These are phyloP conservation scores for Silene latifolia DNA, from an alignment of 148 eudicot species.

Conservation along the genomic window DNA sequence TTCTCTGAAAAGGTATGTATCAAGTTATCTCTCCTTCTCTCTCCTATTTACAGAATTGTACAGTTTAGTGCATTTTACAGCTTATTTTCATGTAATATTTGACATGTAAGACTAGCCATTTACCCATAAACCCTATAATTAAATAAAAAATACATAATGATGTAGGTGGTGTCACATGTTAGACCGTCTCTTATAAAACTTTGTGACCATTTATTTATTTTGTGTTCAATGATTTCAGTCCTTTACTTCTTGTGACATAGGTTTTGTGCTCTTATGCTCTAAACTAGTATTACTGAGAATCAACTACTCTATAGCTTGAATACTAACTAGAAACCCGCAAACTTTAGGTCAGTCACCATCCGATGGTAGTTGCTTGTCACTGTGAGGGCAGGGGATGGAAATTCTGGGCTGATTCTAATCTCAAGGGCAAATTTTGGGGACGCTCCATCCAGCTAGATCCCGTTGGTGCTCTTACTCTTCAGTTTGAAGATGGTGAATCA, in stretches of 20 bases:
- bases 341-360: constrained; percentile 88
- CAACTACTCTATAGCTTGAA: background rate
- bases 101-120: background rate
- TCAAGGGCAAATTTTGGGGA: constrained; percentile 95
- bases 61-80: background rate
- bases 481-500: constrained; percentile 88
- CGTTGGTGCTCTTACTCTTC: constrained; percentile 72
- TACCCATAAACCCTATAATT: no score
- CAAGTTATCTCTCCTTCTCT: background rate
- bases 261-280: background rate
- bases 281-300: constrained; percentile 7
- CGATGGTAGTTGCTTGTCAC: constrained; percentile 91
- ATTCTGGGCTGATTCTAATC: constrained; percentile 95
- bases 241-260: constrained; percentile 10
- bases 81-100: background rate
- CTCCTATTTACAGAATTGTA: background rate
- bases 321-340: constrained; percentile 17
- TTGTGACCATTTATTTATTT: background rate
- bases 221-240: background rate
- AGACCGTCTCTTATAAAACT: no score
- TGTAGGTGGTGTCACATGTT: background rate
- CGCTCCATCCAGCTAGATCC: constrained; percentile 94
- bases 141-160: background rate
- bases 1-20: constrained; percentile 86
- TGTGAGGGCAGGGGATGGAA: constrained; percentile 92